Conservation (phyloP, 2,329 filamentous ascomycete genomes). For the Rhynchosporium agropyri region DNA sequence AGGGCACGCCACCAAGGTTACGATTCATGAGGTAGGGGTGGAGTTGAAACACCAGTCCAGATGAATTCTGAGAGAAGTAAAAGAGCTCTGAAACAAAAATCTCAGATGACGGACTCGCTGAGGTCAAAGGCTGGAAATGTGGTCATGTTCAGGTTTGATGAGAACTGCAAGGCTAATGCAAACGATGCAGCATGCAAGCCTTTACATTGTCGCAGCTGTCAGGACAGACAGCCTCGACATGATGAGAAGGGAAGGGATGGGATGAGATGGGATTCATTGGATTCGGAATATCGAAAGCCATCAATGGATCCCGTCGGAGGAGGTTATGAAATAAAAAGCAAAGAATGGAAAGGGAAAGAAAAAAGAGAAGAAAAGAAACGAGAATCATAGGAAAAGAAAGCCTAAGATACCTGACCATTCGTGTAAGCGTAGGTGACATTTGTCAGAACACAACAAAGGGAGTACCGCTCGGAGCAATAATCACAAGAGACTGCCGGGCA, state of each 20-base stretch:
- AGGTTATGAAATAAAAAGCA: no score
- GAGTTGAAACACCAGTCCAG: background rate
- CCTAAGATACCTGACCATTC: no score
- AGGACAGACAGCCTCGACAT: background rate
- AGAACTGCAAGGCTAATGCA: background rate
- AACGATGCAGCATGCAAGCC: background rate
- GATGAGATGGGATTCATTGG: background rate
- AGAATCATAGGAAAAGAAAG: background rate
- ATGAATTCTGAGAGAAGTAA: background rate
- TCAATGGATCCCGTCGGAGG: background rate
- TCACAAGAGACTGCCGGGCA: background rate
- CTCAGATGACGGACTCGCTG: background rate
- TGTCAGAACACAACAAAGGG: no score
- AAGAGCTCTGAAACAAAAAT: background rate
- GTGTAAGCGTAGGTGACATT: no score
- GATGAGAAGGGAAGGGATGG: background rate
- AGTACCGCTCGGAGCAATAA: slow-evolving; percentile 3
- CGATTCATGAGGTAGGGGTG: background rate
- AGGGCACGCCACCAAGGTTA: slow-evolving; percentile 1
- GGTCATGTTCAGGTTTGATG: background rate
- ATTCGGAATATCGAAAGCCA: background rate
- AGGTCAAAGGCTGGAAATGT: background rate
- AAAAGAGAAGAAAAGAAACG: background rate
- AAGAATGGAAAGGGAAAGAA: no score
- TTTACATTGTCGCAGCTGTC: slow-evolving; percentile 8